Evolutionary conservation across 2,329 filamentous ascomycete genomes (phyloP), one percentile per base, ranked within the genome.

Genomic region (Beauveria sp.): DNA sequence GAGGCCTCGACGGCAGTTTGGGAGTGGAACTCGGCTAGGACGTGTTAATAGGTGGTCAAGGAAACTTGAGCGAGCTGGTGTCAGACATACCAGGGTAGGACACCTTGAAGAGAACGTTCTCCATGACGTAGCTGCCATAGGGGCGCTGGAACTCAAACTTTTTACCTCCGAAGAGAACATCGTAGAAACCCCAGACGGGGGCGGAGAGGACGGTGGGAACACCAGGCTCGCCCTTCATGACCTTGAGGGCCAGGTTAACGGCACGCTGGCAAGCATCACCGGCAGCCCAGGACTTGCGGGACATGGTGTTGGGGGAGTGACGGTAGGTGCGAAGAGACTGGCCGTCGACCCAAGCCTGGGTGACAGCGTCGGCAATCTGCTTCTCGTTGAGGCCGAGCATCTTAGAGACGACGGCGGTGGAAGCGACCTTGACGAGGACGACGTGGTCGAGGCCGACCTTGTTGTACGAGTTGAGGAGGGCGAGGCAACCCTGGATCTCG

Each of bases 91-190:
- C 90, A 72, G 93, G 93, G 76, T 97, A 98, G 51, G 95, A 99
- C 64, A 99, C 95, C 86, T 99, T 99, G 88, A 99, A 99, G 66
- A 99, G 87, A 64, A 99, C 92, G 72, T 98, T 99, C 86, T 99
- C 95, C 95, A 99, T 99, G 67, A 99, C 95, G 77, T 99, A 99
- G 82, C 90, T 96, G 73, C 93, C 93, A 73, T 99, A 99, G 63
- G 88, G 86, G 65, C 95, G 87, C 82, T 98, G 93, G 84, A 97
- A 99, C 76, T 92, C 81, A 75, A 99, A 99, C 77, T 90, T 90
- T 71, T 96, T 91, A 78, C 92, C 92, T 81, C 93, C 91, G 84
- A 98, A 99, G 66, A 96, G 85, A 66, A 98, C 93, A 73, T 99
- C 95, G 79, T 99, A 99, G 85, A 98, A 99, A 63, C 95, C 95